These are phyloP conservation scores for Thelonectria rubi DNA, from an alignment of 2,329 filamentous ascomycete genomes.

Conservation along the genomic window DNA sequence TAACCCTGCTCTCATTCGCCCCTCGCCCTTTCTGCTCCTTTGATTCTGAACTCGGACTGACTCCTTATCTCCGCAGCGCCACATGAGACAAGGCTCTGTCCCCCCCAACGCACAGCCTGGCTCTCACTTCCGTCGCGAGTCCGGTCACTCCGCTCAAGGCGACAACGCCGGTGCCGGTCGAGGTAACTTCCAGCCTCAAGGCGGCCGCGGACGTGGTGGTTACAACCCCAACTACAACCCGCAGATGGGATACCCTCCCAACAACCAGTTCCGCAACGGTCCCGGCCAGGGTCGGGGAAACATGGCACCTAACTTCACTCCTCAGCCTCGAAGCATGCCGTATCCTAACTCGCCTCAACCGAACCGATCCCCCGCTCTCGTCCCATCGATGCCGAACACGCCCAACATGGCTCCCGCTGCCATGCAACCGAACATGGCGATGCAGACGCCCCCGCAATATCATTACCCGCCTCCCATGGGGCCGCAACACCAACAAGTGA, in stretches of 20 bases:
- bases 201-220: slow-evolving; percentile 59
- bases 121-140: slow-evolving; percentile 83
- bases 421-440: slow-evolving; percentile 67
- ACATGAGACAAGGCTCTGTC: slow-evolving; percentile 73
- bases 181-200: slow-evolving; percentile 61
- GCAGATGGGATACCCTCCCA: slow-evolving; percentile 55
- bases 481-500: slow-evolving; percentile 70
- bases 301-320: slow-evolving; percentile 59
- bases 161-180: slow-evolving; percentile 60
- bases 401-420: slow-evolving; percentile 72
- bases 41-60: slow-evolving; percentile 17
- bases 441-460: slow-evolving; percentile 70
- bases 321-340: slow-evolving; percentile 57
- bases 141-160: slow-evolving; percentile 79
- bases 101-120: slow-evolving; percentile 72
- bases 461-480: slow-evolving; percentile 68
- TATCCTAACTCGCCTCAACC: slow-evolving; percentile 72
- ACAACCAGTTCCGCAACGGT: slow-evolving; percentile 54
- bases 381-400: slow-evolving; percentile 72
- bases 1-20: slow-evolving; percentile 22
- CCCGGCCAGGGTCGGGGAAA: slow-evolving; percentile 60
- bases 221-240: slow-evolving; percentile 61
- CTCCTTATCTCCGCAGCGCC: slow-evolving; percentile 59
- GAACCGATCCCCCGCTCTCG: slow-evolving; percentile 71
- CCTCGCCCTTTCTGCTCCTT: slow-evolving; percentile 11